Evolutionary conservation across 169 alveolate species (phyloP).

Genomic region (Eimeria sp.): DNA sequence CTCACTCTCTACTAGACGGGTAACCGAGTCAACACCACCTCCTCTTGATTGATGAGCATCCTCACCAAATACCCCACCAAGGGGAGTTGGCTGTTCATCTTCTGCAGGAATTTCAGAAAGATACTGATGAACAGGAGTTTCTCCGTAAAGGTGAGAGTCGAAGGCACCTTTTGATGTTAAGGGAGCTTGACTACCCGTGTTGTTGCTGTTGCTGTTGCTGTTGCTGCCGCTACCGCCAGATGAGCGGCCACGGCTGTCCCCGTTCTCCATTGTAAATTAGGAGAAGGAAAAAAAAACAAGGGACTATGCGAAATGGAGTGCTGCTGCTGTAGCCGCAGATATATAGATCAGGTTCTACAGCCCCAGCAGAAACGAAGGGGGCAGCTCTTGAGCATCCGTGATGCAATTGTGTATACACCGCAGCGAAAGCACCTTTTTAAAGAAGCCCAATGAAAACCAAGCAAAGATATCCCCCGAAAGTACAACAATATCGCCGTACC

Average conservation of each 20-base stretch:
- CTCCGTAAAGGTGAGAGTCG: conserved; percentile 82
- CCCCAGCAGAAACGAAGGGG: conserved; percentile 8
- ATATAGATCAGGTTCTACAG: neutral
- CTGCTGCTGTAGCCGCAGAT: neutral
- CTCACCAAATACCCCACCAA: conserved; percentile 43
- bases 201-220: conserved; percentile 50
- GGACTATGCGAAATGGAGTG: neutral
- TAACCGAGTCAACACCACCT: conserved; percentile 67
- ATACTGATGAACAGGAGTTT: conserved; percentile 80
- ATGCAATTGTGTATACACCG: neutral
- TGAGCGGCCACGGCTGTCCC: conserved; percentile 61
- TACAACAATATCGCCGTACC: neutral
- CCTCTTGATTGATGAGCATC: conserved; percentile 14
- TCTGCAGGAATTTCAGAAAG: conserved; percentile 81
- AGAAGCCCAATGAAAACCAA: neutral
- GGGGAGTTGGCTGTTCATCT: conserved; percentile 65
- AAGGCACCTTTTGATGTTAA: conserved; percentile 66
- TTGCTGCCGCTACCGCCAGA: conserved; percentile 35
- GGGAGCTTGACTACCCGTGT: conserved; percentile 55
- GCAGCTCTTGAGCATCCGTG: neutral
- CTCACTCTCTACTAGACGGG: conserved; percentile 22
- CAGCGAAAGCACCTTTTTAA: neutral
- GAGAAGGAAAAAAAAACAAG: neutral
- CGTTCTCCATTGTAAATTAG: conserved; percentile 52
- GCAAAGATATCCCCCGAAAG: neutral